phyloP scores from a whole-genome alignment of 805 yeast genomes.

The Hanseniaspora jakobsenii region DNA sequence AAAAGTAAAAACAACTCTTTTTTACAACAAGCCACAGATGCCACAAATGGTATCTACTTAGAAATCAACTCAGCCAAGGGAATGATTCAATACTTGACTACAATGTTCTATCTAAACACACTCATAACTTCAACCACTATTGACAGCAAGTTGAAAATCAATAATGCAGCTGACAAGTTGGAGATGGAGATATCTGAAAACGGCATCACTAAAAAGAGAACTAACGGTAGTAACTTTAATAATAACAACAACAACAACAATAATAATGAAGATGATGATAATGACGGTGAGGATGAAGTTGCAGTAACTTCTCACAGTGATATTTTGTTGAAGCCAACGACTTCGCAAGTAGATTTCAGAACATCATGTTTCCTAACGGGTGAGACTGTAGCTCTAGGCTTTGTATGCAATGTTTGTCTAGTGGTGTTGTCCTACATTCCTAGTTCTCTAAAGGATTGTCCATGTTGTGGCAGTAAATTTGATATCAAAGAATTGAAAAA shows the following conservation, averaged over 20 bases:
- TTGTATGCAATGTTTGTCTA: conserved; percentile 86
- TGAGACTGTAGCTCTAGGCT: conserved; percentile 84
- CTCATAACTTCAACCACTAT: conserved; percentile 11
- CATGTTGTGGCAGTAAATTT: conserved; percentile 73
- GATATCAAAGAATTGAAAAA: conserved; percentile 51
- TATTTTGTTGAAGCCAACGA: conserved; percentile 69
- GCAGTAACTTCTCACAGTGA: conserved; percentile 74
- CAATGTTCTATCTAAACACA: conserved; percentile 48
- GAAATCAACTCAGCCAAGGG: conserved; percentile 58
- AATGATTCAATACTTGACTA: conserved; percentile 64
- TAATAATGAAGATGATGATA: not conserved
- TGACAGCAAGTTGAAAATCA: conserved; percentile 12
- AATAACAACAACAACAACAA: too few relatives aligned
- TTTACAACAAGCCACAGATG: conserved; percentile 89
- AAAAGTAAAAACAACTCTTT: conserved; percentile 51
- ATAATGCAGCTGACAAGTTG: conserved; percentile 7
- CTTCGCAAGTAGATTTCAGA: conserved; percentile 76
- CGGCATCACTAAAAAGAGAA: too few relatives aligned
- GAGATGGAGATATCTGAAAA: not conserved
- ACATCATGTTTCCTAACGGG: conserved; percentile 91
- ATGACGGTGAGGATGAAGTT: not conserved
- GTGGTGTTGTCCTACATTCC: conserved; percentile 67
- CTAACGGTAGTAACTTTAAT: too few relatives aligned
- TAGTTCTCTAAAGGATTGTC: conserved; percentile 47
- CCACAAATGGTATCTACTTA: conserved; percentile 82